phyloP scores from a whole-genome alignment of 805 yeast genomes.

The Dipodascopsis tothii region DNA sequence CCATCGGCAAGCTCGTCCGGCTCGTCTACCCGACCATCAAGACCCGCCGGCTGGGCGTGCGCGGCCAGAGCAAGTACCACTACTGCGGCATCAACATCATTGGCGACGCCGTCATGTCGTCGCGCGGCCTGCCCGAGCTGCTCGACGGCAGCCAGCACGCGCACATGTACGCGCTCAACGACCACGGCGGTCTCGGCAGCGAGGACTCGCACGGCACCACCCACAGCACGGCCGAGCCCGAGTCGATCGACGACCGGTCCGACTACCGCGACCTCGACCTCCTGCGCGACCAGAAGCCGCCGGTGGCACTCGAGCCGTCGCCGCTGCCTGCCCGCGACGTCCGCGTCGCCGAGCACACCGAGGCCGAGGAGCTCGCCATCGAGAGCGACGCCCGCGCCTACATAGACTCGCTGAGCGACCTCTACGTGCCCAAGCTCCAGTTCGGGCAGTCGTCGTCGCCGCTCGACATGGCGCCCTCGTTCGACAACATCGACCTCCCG shows the following conservation, averaged over 20 bases:
- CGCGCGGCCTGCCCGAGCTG: slow-evolving; percentile 1
- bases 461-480: slow-evolving; percentile 4
- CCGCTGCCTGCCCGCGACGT: not conserved
- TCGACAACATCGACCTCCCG: slow-evolving; percentile 35
- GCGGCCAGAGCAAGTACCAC: slow-evolving; percentile 79
- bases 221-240: slow-evolving; percentile 3
- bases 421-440: not conserved
- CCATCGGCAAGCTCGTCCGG: slow-evolving; percentile 67
- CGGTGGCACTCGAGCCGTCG: not conserved
- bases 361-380: not conserved
- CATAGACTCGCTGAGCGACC: not conserved
- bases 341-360: not conserved
- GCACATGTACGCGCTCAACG: not conserved
- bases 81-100: slow-evolving; percentile 64
- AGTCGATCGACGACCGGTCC: slow-evolving; percentile 5
- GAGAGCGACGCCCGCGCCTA: not conserved
- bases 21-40: slow-evolving; percentile 57
- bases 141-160: not conserved
- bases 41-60: slow-evolving; percentile 71
- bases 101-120: slow-evolving; percentile 28
- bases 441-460: not conserved
- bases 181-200: not conserved
- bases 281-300: not conserved
- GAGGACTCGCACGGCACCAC: slow-evolving; percentile 4
- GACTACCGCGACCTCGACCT: slow-evolving; percentile 1